Evolutionary conservation across 164 flowering plant species (phyloP).

Genomic region (Houttuynia cordata): DNA sequence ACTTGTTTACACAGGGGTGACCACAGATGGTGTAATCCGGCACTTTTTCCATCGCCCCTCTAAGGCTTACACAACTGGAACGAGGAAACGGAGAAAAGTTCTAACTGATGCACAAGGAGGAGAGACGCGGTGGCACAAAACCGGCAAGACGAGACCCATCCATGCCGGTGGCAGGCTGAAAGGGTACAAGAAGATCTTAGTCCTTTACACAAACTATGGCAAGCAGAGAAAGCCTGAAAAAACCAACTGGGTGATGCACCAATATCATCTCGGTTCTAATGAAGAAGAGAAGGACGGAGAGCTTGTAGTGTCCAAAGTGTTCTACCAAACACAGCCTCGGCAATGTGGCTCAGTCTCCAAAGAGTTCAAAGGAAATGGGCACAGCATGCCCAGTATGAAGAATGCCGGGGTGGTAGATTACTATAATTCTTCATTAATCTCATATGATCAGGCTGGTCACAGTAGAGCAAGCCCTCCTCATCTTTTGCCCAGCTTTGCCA

Average conservation of each 20-base stretch:
- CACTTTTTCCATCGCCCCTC: slow-evolving; percentile 96
- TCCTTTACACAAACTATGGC: slow-evolving; percentile 89
- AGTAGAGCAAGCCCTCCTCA: slow-evolving; percentile 36
- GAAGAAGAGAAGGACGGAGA: slow-evolving; percentile 97
- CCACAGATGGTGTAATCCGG: slow-evolving; percentile 70
- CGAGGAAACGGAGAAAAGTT: slow-evolving; percentile 78
- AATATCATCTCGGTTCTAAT: slow-evolving; percentile 68
- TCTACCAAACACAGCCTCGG: slow-evolving; percentile 93
- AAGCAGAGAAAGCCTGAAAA: slow-evolving; percentile 81
- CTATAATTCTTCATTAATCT: slow-evolving; percentile 20
- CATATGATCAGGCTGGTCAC: slow-evolving; percentile 21
- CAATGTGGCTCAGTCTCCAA: slow-evolving; percentile 43
- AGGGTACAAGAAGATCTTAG: slow-evolving; percentile 87
- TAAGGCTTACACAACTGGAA: slow-evolving; percentile 93
- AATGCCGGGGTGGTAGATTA: slow-evolving; percentile 22
- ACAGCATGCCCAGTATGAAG: slow-evolving; percentile 6
- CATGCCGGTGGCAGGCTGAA: slow-evolving; percentile 28
- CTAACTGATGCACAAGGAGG: slow-evolving; percentile 68
- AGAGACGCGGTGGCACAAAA: slow-evolving; percentile 96
- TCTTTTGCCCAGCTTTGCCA: slow-evolving; percentile 36
- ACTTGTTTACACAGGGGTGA: slow-evolving; percentile 40
- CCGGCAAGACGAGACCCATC: slow-evolving; percentile 87
- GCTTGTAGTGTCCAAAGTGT: slow-evolving; percentile 78
- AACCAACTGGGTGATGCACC: slow-evolving; percentile 98
- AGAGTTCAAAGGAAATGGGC: slow-evolving; percentile 2